A percentile compares a stretch with the other conserved stretches of the same genome.
Conservation (phyloP, 106 monocot genomes). For the Xerophyta viscosa region DNA sequence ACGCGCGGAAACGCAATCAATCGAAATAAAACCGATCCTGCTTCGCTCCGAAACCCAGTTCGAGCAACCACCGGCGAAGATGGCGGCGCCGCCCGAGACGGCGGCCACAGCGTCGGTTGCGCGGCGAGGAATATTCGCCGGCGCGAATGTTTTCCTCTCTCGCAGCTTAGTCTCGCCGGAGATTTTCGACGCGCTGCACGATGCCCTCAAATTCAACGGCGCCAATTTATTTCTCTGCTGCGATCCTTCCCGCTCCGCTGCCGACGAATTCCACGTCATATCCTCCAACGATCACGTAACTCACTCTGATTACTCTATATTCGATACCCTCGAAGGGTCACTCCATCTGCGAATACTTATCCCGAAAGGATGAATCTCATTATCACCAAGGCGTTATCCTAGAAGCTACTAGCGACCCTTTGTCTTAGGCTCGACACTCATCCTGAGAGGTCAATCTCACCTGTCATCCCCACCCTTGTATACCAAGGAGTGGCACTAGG, state of each 20-base stretch:
- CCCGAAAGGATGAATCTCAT: no score
- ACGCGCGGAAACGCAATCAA: no score
- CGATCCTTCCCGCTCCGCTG: slow-evolving; percentile 55
- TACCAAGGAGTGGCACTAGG: no score
- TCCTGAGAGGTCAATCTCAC: no score
- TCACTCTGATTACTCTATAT: no score
- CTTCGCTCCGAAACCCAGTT: neutral
- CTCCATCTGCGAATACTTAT: no score
- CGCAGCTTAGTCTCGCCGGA: slow-evolving; percentile 81
- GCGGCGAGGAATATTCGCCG: slow-evolving; percentile 49
- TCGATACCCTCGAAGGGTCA: no score
- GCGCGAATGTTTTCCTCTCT: slow-evolving; percentile 78
- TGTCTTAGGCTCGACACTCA: no score
- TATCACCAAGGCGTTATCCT: no score
- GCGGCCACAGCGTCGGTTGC: neutral
- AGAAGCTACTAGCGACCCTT: no score
- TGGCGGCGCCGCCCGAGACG: neutral
- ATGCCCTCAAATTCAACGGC: slow-evolving; percentile 87
- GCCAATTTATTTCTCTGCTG: slow-evolving; percentile 72
- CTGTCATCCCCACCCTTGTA: no score
- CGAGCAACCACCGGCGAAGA: neutral
- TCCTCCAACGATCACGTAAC: slow-evolving; percentile 57
- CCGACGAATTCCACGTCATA: slow-evolving; percentile 86
- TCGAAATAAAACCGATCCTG: no score
- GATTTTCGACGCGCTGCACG: slow-evolving; percentile 78